Evolutionary conservation across 1,284 basidiomycete species (phyloP), one percentile per base, ranked within the genome.

Genomic region (Bondarzewia mesenterica): DNA sequence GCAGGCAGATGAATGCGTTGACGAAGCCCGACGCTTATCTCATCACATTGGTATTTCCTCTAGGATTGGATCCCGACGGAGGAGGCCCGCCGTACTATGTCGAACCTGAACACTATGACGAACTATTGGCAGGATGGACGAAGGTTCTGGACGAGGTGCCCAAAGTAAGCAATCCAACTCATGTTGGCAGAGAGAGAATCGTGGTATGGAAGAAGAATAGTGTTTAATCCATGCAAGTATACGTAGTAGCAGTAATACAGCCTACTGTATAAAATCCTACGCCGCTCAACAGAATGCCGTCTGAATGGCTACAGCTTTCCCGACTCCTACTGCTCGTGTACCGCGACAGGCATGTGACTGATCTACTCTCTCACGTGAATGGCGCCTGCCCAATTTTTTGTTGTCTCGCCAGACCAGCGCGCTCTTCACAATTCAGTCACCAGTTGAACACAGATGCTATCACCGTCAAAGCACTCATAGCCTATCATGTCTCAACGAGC

Each of bases 1-100:
- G 75, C 2, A 52, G 57, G 14, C 71, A 80, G 53, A 81, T 89
- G 68, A 60, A 64, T 4, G 59, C 64, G 10, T 63, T 89, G 20
- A 61, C 85, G 47, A 80, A 42, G 25, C 25, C 42, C 26, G 15
- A 18, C 22, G 42, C 42, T 8, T 48, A 72, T 49, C 74, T 89
- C 23, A 77, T 89, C 55, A 78, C 80, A 0, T 62, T 78, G 27
- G 63, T 74, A 51, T 79, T 62, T 57, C 78, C 78, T 0, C 68
- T 86, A 16, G 68, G 77, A 37, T 76, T 67, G 42, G 71, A 73
- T 0, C 66, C 73, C 41, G 65, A 71, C 2, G 50, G 52, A 18
- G 32, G 25, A 2, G 84, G 84, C 0, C 85, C 85, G 1, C 85
- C 86, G 0, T 85, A 70, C 59, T 77, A 72, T 37, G 73, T 86